A percentile compares a stretch with the other conserved stretches of the same genome.
Evolutionary conservation across 2,329 filamentous ascomycete genomes (phyloP).

Genomic region (Colletotrichum sojae): DNA sequence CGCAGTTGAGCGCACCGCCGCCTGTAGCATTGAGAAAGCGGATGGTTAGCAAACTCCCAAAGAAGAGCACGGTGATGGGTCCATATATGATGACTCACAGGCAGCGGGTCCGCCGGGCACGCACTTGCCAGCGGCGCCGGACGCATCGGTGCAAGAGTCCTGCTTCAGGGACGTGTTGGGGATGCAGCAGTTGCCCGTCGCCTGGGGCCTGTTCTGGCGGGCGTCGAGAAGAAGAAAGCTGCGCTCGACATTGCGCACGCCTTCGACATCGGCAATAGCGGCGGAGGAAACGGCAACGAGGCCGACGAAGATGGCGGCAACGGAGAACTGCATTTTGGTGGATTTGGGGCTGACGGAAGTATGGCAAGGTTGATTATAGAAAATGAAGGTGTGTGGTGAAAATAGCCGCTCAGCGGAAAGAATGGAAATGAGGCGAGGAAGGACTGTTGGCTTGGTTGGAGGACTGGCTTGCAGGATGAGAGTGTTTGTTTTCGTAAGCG

Average conservation of each 20-base stretch:
- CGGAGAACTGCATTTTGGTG: constrained; percentile 48
- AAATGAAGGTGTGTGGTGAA: neutral
- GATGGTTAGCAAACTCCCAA: too few species aligned
- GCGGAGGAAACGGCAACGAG: constrained; percentile 44
- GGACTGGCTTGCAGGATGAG: neutral
- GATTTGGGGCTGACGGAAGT: neutral
- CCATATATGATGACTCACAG: constrained; percentile 45
- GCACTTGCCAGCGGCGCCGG: constrained; percentile 49
- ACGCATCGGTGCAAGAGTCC: constrained; percentile 49
- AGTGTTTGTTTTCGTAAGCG: neutral
- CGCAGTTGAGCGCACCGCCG: constrained; percentile 46
- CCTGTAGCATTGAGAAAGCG: constrained; percentile 32
- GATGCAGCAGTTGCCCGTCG: constrained; percentile 52
- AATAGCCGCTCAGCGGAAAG: constrained; percentile 20
- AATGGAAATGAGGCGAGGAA: constrained; percentile 1
- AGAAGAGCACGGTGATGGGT: too few species aligned
- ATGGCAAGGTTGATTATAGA: neutral
- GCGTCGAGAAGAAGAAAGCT: constrained; percentile 27
- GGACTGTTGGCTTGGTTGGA: neutral
- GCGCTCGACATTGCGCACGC: constrained; percentile 13
- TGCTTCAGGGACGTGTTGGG: constrained; percentile 52
- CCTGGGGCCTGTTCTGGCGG: constrained; percentile 52
- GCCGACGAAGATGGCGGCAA: constrained; percentile 44
- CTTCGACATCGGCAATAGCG: constrained; percentile 43
- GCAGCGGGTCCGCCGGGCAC: constrained; percentile 49